Conservation (phyloP, 1,284 basidiomycete genomes). For the Ustilago trichophora region DNA sequence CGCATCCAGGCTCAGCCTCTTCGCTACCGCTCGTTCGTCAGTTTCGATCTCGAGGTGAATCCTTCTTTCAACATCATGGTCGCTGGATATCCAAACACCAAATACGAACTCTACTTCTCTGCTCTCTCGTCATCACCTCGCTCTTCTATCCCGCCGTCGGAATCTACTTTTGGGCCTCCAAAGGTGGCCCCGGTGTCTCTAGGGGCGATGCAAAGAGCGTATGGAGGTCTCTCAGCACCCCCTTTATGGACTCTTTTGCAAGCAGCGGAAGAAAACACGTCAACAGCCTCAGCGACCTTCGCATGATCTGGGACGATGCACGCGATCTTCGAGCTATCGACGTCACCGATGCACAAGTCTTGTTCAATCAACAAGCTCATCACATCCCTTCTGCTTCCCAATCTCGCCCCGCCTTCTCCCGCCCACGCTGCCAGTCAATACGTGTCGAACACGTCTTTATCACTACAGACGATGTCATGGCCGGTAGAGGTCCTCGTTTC, state of each 20-base stretch:
- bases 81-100: conserved; percentile 72
- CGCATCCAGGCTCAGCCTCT: conserved; percentile 20
- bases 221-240: conserved; percentile 59
- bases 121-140: conserved; percentile 91
- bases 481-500: conserved; percentile 51
- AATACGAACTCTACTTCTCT: conserved; percentile 90
- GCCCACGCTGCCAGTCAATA: conserved; percentile 36
- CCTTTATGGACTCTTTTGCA: conserved; percentile 59
- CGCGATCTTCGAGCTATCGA: conserved; percentile 54
- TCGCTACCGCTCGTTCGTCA: conserved; percentile 30
- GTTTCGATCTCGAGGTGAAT: conserved; percentile 24
- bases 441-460: conserved; percentile 62
- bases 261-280: conserved; percentile 54
- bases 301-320: conserved; percentile 64
- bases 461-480: conserved; percentile 61
- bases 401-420: conserved; percentile 6
- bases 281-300: conserved; percentile 61
- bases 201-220: conserved; percentile 56
- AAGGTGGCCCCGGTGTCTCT: conserved; percentile 58
- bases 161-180: conserved; percentile 64
- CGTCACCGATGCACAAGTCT: conserved; percentile 36
- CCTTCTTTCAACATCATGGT: conserved; percentile 51
- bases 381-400: not conserved
- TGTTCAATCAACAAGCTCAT: conserved; percentile 17
- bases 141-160: conserved; percentile 74